Percentiles rank a stretch among this genome's conserved stretches.
phyloP scores from a whole-genome alignment of 352 stramenopile species.

The Pythium phragmiticola region DNA sequence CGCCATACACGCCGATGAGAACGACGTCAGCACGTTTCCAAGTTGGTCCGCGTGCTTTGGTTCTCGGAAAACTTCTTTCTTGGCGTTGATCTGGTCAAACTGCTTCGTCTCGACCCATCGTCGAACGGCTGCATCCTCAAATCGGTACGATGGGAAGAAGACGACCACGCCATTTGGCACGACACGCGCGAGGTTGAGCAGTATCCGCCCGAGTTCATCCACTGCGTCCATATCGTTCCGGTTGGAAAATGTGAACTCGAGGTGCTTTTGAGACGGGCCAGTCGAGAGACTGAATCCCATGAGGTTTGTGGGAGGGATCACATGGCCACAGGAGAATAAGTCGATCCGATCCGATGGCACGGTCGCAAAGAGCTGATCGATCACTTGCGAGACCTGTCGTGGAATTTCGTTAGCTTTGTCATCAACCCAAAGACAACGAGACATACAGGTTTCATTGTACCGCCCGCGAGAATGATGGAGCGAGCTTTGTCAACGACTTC shows the following conservation, averaged over 20 bases:
- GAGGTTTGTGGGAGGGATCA: conserved; percentile 95
- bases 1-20: conserved; percentile 63
- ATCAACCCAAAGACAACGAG: not conserved
- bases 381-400: conserved; percentile 88
- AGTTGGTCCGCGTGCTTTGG: conserved; percentile 93
- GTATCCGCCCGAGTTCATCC: conserved; percentile 93
- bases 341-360: conserved; percentile 79
- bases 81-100: conserved; percentile 80
- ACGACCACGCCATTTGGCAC: conserved; percentile 96
- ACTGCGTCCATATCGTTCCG: conserved; percentile 73
- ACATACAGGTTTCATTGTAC: conserved; percentile 95
- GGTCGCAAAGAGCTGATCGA: conserved; percentile 91
- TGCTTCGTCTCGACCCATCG: conserved; percentile 85
- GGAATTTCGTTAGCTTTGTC: not conserved
- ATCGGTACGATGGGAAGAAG: conserved; percentile 98
- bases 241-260: conserved; percentile 94
- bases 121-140: conserved; percentile 88
- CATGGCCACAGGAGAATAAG: conserved; percentile 98
- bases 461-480: conserved; percentile 96
- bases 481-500: conserved; percentile 94
- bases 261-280: conserved; percentile 83
- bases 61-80: conserved; percentile 94
- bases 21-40: conserved; percentile 84
- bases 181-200: conserved; percentile 90
- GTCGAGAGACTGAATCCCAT: conserved; percentile 64